phyloP scores from a whole-genome alignment of 78 protist species.

The Chrysochromulina parva region DNA sequence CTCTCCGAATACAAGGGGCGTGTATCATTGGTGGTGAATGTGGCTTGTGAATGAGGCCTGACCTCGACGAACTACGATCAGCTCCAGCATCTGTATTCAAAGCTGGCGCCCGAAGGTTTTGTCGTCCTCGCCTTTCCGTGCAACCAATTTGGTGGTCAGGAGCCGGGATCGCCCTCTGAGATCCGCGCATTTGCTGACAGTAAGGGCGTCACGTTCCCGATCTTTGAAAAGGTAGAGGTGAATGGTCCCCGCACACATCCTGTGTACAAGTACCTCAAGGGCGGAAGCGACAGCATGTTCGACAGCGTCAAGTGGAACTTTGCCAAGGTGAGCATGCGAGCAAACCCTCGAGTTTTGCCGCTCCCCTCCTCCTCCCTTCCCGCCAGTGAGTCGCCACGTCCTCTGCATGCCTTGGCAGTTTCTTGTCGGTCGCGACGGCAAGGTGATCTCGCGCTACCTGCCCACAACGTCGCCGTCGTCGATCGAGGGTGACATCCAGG shows the following conservation, averaged over 20 bases:
- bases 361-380: too few relatives aligned
- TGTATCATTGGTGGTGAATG: constrained; percentile 10
- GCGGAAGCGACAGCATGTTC: constrained; percentile 3
- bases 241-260: constrained; percentile 65
- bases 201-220: constrained; percentile 33
- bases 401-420: constrained; percentile 1
- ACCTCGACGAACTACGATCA: constrained; percentile 32
- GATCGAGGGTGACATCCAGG: neutral
- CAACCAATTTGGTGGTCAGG: constrained; percentile 66
- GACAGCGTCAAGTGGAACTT: constrained; percentile 70
- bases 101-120: neutral
- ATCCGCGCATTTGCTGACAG: constrained; percentile 40
- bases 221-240: constrained; percentile 65
- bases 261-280: constrained; percentile 32
- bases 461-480: neutral
- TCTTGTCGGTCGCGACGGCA: constrained; percentile 49
- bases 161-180: constrained; percentile 61
- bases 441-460: constrained; percentile 20
- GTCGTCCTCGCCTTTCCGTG: constrained; percentile 50
- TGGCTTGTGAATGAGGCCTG: constrained; percentile 27
- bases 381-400: too few relatives aligned
- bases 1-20: neutral
- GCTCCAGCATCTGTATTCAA: neutral
- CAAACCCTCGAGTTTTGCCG: too few relatives aligned
- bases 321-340: neutral